Conservation (phyloP, 176 grass and related monocot genomes). For the Elaeis guineensis region DNA sequence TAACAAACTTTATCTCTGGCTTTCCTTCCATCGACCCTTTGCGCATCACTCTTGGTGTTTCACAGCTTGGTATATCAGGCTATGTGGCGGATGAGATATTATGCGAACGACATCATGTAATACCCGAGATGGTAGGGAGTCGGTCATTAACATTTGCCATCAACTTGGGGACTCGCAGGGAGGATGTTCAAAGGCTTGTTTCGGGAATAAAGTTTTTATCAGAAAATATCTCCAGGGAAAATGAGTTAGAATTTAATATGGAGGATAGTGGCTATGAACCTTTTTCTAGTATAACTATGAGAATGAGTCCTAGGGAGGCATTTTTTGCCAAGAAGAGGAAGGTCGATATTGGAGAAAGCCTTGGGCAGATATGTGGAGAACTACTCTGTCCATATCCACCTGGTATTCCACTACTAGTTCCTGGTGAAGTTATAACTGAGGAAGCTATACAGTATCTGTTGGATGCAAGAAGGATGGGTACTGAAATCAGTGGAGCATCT, state of each 20-base stretch:
- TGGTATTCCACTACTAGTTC: conserved; percentile 68
- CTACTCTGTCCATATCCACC: conserved; percentile 79
- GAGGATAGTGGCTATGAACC: conserved; percentile 14
- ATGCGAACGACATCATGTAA: conserved; percentile 34
- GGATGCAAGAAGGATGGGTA: conserved; percentile 33
- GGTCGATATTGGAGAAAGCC: conserved; percentile 40
- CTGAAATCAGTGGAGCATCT: conserved; percentile 58
- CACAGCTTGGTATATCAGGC: conserved; percentile 42
- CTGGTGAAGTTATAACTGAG: conserved; percentile 61
- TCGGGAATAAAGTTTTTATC: conserved; percentile 32
- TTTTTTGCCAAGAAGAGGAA: conserved; percentile 71
- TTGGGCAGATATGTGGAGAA: conserved; percentile 79
- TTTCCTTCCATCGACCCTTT: conserved; percentile 71
- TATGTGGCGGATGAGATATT: conserved; percentile 52
- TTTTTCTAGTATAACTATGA: conserved; percentile 27
- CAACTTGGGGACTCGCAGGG: conserved; percentile 59
- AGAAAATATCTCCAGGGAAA: conserved; percentile 33
- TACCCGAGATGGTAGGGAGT: conserved; percentile 67
- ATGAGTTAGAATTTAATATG: conserved; percentile 3
- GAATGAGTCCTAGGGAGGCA: conserved; percentile 58
- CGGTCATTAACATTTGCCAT: conserved; percentile 50
- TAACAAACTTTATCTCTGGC: conserved; percentile 40
- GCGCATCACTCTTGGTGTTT: conserved; percentile 47
- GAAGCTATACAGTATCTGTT: conserved; percentile 51
- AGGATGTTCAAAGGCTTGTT: conserved; percentile 62